Evolutionary conservation across 1,284 basidiomycete genomes (phyloP).

Genomic region (Binderoboletus segoi): DNA sequence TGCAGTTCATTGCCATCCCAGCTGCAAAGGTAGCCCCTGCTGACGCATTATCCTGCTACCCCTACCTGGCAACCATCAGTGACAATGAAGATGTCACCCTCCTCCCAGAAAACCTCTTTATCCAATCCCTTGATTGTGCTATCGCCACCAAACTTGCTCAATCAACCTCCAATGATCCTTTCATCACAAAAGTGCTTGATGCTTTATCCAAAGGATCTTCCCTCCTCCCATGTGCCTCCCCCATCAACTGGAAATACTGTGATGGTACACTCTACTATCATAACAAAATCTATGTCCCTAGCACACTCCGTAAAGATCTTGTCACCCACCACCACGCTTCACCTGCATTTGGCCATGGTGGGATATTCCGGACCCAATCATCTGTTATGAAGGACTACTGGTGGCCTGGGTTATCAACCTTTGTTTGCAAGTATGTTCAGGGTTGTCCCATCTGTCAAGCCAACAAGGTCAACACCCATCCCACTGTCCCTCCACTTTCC

Average conservation of each 20-base stretch:
- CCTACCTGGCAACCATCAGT: too few species aligned
- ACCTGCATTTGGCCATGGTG: too few species aligned
- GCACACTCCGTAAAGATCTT: too few species aligned
- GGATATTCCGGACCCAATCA: background rate
- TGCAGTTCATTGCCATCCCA: background rate
- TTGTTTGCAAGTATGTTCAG: background rate
- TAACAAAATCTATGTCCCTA: too few species aligned
- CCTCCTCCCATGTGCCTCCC: background rate
- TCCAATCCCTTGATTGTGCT: background rate
- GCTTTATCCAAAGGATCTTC: background rate
- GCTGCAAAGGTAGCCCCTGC: background rate
- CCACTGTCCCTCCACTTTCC: background rate
- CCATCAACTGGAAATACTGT: background rate
- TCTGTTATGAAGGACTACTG: background rate
- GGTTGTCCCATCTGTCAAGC: background rate
- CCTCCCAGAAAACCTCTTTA: background rate
- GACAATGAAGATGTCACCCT: background rate
- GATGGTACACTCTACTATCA: background rate
- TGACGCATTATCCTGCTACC: background rate
- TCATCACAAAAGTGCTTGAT: background rate
- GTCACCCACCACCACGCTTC: too few species aligned
- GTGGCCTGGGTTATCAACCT: background rate
- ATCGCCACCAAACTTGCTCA: background rate
- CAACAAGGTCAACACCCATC: background rate
- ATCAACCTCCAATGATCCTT: background rate